Base-by-base conservation (phyloP, 2,329 filamentous ascomycete species). In the Colletotrichum sp. region DNA sequence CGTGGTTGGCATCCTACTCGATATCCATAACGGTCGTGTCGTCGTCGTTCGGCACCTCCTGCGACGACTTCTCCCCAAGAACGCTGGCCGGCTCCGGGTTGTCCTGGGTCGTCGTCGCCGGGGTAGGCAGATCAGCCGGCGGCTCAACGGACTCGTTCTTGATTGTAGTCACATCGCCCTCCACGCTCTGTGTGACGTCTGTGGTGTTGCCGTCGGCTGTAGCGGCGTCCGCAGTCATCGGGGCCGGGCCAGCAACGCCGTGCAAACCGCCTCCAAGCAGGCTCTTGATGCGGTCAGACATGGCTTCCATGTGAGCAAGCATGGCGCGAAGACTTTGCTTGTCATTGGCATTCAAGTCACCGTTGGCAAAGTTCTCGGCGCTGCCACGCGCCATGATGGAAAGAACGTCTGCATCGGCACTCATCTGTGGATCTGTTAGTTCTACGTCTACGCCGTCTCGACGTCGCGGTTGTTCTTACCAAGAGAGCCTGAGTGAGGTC, bases 401-500 rank as follows among this genome's bases (percentile, higher is more conserved):
- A 28, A 91, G 78, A n/a, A 89, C 79, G 32, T 79, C 80, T 3
- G 86, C 83, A 69, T 88, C 87, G 26, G 89, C 88, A 70, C 86
- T 79, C 32, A 86, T 81, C 88, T 90, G 76, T 24, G 66, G 21
- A 38, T 48, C 16, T 65, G 72, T 80, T 64, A 79, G 75, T 65
- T 76, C n/a, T 15, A 77, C 79, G 61, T 30, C 26, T n/a, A n/a
- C 18, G 18, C 9, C 38, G 38, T 32, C 52, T 24, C 43, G 5
- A 56, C 30, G 10, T 8, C 9, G 9, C 8, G 34, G 24, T 68
- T 72, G 77, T 64, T 64, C 92, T 87, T 86, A 94, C 93, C 78
- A 94, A 87, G 77, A 95, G 87, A 69, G 90, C 88, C 76, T 91
- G 87, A 68, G 93, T 87, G 73, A 95, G 88, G 66, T 86, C 86